A percentile compares a stretch with the other conserved stretches of the same genome.
Evolutionary conservation across 768 basidiomycete genomes (phyloP).

Genomic region (Lyophyllum shimeji): DNA sequence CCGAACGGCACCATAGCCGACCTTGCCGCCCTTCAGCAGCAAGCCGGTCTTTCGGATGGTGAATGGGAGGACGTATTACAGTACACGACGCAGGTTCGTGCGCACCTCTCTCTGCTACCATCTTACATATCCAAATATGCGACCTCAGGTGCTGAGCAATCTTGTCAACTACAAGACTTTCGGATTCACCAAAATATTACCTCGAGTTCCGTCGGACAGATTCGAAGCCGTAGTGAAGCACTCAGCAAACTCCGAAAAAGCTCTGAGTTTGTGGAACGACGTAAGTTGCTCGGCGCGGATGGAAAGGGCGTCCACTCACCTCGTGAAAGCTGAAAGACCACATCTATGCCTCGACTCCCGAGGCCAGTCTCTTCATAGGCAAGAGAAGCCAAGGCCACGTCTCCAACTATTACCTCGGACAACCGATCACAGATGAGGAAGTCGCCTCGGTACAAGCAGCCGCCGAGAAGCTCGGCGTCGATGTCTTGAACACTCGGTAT

Average conservation of each 20-base stretch:
- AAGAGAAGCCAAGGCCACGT: constrained; percentile 77
- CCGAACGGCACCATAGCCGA: constrained; percentile 54
- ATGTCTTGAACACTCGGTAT: constrained; percentile 82
- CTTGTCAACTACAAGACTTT: constrained; percentile 79
- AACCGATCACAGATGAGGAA: constrained; percentile 71
- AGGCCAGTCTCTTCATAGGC: constrained; percentile 71
- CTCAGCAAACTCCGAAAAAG: constrained; percentile 58
- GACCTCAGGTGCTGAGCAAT: constrained; percentile 51
- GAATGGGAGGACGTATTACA: constrained; percentile 74
- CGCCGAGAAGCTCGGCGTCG: constrained; percentile 73
- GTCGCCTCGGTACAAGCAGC: constrained; percentile 73
- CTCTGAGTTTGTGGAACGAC: constrained; percentile 60
- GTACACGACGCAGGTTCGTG: constrained; percentile 68
- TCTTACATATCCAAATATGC: background rate
- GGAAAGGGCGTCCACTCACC: background rate
- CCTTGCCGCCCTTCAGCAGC: constrained; percentile 48
- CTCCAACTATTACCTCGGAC: constrained; percentile 84
- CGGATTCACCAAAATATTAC: constrained; percentile 84
- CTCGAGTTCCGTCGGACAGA: constrained; percentile 59
- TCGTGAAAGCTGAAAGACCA: constrained; percentile 61
- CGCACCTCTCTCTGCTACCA: background rate
- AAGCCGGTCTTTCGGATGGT: constrained; percentile 50
- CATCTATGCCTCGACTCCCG: constrained; percentile 69
- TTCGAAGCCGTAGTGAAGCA: constrained; percentile 63
- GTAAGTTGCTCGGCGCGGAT: constrained; percentile 32